A percentile compares a stretch with the other conserved stretches of the same genome.
Conservation (phyloP, 345 rosid species). For the Lenwebbia sp. region DNA sequence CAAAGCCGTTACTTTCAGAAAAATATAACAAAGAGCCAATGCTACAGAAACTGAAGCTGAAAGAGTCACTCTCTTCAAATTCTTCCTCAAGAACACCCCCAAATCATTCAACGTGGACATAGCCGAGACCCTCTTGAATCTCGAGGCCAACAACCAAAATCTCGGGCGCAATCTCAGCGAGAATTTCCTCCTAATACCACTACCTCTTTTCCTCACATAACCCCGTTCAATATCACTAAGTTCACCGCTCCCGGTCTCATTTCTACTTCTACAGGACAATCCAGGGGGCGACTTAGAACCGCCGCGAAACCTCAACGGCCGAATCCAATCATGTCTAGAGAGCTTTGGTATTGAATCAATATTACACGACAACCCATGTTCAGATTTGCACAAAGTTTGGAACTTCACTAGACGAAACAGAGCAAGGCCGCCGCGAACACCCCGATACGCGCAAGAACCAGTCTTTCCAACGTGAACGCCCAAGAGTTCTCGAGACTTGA, state of each 20-base stretch:
- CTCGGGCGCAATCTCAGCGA: constrained; percentile 63
- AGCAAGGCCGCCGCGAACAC: constrained; percentile 13
- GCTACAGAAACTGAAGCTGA: constrained; percentile 34
- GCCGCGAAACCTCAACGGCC: constrained; percentile 15
- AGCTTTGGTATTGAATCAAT: constrained; percentile 20
- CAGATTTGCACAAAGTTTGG: constrained; percentile 9
- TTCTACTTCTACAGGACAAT: constrained; percentile 25
- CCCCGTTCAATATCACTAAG: constrained; percentile 20
- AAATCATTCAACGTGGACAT: constrained; percentile 42
- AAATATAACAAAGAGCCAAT: constrained; percentile 54
- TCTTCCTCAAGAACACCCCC: constrained; percentile 39
- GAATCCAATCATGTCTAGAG: constrained; percentile 10
- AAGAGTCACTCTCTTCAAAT: constrained; percentile 39
- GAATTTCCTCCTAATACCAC: constrained; percentile 25
- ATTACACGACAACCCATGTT: constrained; percentile 15
- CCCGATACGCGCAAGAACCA: constrained; percentile 11
- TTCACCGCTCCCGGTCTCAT: constrained; percentile 20
- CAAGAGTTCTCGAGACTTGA: constrained; percentile 8
- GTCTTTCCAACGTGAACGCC: constrained; percentile 11
- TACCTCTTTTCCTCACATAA: constrained; percentile 12
- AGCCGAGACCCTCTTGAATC: constrained; percentile 39
- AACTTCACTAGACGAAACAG: constrained; percentile 9
- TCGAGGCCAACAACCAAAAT: constrained; percentile 38
- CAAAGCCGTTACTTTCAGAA: constrained; percentile 58
- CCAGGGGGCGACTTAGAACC: constrained; percentile 20